A percentile compares a stretch with the other conserved stretches of the same genome.
Evolutionary conservation across 371 early-diverging fungal genomes (phyloP).

Genomic region (Rhizopus arrhizus): DNA sequence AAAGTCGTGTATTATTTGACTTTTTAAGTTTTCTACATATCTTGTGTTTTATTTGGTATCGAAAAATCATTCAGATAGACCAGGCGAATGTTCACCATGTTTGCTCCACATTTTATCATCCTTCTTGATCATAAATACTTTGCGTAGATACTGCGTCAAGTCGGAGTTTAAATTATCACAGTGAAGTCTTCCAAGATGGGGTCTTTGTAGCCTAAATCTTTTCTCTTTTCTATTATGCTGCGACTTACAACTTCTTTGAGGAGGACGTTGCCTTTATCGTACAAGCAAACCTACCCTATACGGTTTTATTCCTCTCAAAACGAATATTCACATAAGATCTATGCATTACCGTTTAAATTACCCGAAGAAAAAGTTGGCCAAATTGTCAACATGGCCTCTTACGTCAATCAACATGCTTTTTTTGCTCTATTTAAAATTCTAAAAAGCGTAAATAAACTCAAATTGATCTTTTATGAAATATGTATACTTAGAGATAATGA

Average conservation of each 20-base stretch:
- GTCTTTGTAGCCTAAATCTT: background rate
- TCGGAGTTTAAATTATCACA: background rate
- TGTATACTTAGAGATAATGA: no score
- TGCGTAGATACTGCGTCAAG: no score
- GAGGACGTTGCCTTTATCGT: background rate
- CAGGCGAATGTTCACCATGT: no score
- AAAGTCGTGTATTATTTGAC: no score
- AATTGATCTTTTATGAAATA: no score
- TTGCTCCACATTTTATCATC: no score
- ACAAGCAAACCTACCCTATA: background rate
- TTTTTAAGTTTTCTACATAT: no score
- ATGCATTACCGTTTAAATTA: slow-evolving; percentile 39
- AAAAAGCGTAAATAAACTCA: slow-evolving; percentile 25
- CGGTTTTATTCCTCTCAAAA: background rate
- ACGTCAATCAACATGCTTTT: slow-evolving; percentile 33
- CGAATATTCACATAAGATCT: slow-evolving; percentile 24
- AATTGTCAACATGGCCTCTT: slow-evolving; percentile 31
- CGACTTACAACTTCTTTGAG: slow-evolving; percentile 1
- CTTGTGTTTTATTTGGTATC: no score
- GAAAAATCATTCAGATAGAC: no score
- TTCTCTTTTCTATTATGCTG: slow-evolving; percentile 3
- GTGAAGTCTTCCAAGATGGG: background rate
- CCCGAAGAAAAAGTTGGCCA: slow-evolving; percentile 27
- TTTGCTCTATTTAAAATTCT: slow-evolving; percentile 35
- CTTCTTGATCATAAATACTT: no score